Evolutionary conservation across 2,329 filamentous ascomycete genomes (phyloP).

Genomic region (Septoria linicola): DNA sequence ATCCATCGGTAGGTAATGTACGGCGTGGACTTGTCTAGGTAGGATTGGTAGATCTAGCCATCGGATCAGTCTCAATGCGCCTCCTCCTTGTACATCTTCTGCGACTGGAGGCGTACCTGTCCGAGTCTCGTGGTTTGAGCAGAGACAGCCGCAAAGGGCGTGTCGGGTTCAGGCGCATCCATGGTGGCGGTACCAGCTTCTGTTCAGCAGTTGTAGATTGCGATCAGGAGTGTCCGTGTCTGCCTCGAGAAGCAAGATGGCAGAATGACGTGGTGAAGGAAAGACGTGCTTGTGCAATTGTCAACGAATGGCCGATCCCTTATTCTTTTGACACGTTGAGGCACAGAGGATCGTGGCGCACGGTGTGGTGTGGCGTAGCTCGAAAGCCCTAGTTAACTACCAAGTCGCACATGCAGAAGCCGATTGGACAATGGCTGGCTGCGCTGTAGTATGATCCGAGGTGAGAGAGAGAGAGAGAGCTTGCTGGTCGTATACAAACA

Average conservation of each 20-base stretch:
- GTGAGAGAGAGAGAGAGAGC: too few relatives aligned
- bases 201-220: background rate
- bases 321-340: background rate
- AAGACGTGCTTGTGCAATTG: background rate
- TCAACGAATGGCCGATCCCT: background rate
- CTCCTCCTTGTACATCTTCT: background rate
- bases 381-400: too few relatives aligned
- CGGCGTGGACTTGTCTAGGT: slow-evolving; percentile 90
- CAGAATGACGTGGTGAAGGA: background rate
- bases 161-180: slow-evolving; percentile 87
- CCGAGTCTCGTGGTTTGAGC: slow-evolving; percentile 76
- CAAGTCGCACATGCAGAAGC: background rate
- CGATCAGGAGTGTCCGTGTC: too few relatives aligned
- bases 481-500: too few relatives aligned
- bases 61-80: background rate
- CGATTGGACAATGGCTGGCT: background rate
- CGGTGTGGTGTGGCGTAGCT: background rate
- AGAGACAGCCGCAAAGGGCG: slow-evolving; percentile 85
- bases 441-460: too few relatives aligned
- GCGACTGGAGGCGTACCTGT: slow-evolving; percentile 55
- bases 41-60: slow-evolving; percentile 84
- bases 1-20: slow-evolving; percentile 88
- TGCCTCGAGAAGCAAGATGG: too few relatives aligned
- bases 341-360: background rate
- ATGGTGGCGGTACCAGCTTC: slow-evolving; percentile 48